Evolutionary conservation across 768 basidiomycete species (phyloP), one percentile per base, ranked within the genome.

Genomic region (Trametes villosa): DNA sequence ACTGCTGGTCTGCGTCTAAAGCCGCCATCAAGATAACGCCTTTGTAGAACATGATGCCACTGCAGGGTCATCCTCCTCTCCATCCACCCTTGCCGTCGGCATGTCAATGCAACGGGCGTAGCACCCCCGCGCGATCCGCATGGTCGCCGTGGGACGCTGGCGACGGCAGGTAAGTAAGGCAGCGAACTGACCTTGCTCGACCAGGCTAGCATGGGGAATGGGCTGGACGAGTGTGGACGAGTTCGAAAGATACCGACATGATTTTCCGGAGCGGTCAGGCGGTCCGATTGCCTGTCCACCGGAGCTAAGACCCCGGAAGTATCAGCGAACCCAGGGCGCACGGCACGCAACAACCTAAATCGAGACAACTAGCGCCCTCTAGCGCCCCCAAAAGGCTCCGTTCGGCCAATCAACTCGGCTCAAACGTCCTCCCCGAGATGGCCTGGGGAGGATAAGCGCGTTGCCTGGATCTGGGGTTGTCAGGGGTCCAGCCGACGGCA

Each of bases 1-100:
- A 3, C 12, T 24, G 44, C 24, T 36, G 40, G 46, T 33, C 22
- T 30, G 47, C 53, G 48, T 48, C 53, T 59, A 59, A 59, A 47
- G 58, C 58, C 58, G 50, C 58, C 58, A 59, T 59, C 58, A 59
- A 55, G 53, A 61, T 61, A 61, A 61, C 53, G 48, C 18, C 12
- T 48, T 40, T 31, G 38, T 36, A 50, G 36, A 50, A 56, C 60
- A 29, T 55, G 60, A 60, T 60, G 45, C 59, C 24, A 48, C 49
- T 22, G 24, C 47, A 57, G 47, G 38, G 30, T 41, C 56, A 8
- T 11, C 27, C 27, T n/a, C 44, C 22, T 33, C 50, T 51, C 50
- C 42, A 26, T 17, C 26, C 24, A 26, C 17, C 26, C 24, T 36
- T 44, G 20, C 44, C 42, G 46, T 50, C 53, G 48, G 53, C 60